Conservation (phyloP, 78 protist species). For the Dictyostelium purpureum region DNA sequence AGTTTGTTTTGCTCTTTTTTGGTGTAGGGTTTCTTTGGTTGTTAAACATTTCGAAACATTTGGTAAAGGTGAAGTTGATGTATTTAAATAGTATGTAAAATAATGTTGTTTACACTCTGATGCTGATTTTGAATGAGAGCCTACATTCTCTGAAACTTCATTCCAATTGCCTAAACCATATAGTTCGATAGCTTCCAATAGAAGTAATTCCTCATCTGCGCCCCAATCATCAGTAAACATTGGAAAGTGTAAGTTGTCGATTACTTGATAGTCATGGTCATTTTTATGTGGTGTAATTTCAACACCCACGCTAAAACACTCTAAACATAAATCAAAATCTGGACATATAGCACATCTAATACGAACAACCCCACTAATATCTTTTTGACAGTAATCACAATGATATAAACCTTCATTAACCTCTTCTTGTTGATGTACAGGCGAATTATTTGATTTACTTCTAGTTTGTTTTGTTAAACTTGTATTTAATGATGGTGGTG, state of each 20-base stretch:
- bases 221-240: constrained; percentile 79
- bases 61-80: constrained; percentile 64
- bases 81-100: constrained; percentile 62
- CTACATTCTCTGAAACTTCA: constrained; percentile 74
- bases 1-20: constrained; percentile 47
- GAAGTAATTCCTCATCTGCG: constrained; percentile 78
- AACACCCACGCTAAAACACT: constrained; percentile 81
- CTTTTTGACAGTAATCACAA: constrained; percentile 79
- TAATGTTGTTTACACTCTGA: constrained; percentile 77
- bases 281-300: constrained; percentile 79
- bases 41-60: constrained; percentile 34
- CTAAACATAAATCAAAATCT: constrained; percentile 80
- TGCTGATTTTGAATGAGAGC: constrained; percentile 67
- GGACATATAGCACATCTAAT: constrained; percentile 66
- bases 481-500: background rate
- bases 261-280: constrained; percentile 59
- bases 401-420: constrained; percentile 43
- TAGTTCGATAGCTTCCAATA: constrained; percentile 72
- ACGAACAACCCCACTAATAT: constrained; percentile 48
- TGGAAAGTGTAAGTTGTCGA: constrained; percentile 75
- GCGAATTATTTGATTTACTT: background rate
- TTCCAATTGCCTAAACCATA: constrained; percentile 81
- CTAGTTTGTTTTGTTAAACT: background rate
- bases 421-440: background rate
- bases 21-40: constrained; percentile 43